Conservation (phyloP, 306 rosid species). For the Pyrus bretschneideri region DNA sequence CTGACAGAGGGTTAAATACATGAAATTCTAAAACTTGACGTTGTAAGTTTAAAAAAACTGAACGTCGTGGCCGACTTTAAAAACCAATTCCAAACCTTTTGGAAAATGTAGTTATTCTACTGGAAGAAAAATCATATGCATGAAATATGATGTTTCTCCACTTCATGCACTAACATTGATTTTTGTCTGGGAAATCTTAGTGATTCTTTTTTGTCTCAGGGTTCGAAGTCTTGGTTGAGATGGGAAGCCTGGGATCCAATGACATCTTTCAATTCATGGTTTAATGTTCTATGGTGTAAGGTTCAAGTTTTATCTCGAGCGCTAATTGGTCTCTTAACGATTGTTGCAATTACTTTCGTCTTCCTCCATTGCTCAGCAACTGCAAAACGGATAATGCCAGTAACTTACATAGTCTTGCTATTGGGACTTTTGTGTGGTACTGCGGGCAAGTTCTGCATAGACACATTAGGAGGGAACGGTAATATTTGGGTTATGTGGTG, state of each 20-base stretch:
- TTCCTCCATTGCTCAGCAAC: conserved; percentile 53
- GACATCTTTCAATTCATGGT: conserved; percentile 37
- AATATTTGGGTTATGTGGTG: conserved; percentile 63
- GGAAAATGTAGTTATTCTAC: too few species aligned
- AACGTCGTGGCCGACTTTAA: too few species aligned
- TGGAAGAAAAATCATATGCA: too few species aligned
- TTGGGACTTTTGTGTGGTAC: conserved; percentile 64
- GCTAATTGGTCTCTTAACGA: conserved; percentile 56
- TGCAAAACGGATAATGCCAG: conserved; percentile 60
- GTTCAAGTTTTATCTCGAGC: conserved; percentile 55
- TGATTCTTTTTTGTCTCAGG: conserved; percentile 35
- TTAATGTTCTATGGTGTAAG: conserved; percentile 46
- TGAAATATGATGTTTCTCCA: neutral
- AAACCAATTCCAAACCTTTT: too few species aligned
- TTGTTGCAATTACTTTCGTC: conserved; percentile 44
- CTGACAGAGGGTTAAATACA: too few species aligned
- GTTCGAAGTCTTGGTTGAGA: conserved; percentile 60
- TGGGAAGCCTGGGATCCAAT: conserved; percentile 32
- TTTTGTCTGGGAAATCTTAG: neutral
- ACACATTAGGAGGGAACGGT: conserved; percentile 84
- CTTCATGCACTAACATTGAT: neutral
- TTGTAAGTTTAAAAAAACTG: too few species aligned
- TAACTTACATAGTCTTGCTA: conserved; percentile 63
- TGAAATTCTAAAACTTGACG: too few species aligned
- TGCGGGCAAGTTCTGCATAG: conserved; percentile 72